phyloP scores from a whole-genome alignment of 163 green algal species.

The Chlamydomonas reinhardtii region DNA sequence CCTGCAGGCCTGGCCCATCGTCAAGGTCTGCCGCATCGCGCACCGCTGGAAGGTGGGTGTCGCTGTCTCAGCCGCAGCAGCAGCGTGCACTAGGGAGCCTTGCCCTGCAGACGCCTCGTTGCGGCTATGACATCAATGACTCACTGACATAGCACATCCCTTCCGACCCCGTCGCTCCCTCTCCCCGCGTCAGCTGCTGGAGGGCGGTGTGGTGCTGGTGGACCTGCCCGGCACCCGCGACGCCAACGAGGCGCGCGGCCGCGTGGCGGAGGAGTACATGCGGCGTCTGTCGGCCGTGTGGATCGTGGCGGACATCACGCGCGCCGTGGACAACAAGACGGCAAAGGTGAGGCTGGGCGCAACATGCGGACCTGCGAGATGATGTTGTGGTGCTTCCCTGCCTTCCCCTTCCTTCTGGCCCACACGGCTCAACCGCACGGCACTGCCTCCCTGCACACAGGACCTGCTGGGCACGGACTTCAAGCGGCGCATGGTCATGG shows the following conservation, averaged over 20 bases:
- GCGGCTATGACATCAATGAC: no score
- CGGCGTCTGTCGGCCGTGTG: slow-evolving; percentile 42
- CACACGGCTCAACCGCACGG: no score
- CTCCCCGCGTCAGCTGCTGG: slow-evolving; percentile 5
- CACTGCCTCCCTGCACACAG: neutral
- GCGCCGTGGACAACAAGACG: slow-evolving; percentile 55
- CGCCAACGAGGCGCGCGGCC: slow-evolving; percentile 50
- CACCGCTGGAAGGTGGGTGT: slow-evolving; percentile 33
- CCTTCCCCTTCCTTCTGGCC: no score
- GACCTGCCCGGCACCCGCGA: slow-evolving; percentile 55
- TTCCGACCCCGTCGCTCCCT: no score
- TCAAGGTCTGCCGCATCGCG: slow-evolving; percentile 45
- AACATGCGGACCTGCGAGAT: no score
- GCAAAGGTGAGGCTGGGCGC: slow-evolving; percentile 29
- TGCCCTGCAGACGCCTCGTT: no score
- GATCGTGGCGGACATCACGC: slow-evolving; percentile 54
- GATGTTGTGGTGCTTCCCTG: no score
- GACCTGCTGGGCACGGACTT: slow-evolving; percentile 52
- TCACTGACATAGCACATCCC: no score
- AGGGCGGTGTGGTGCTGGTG: slow-evolving; percentile 49
- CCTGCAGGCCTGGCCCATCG: slow-evolving; percentile 45
- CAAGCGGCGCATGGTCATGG: slow-evolving; percentile 57
- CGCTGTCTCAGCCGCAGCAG: no score
- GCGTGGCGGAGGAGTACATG: slow-evolving; percentile 55
- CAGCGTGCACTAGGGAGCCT: no score